A percentile compares a stretch with the other conserved stretches of the same genome.
phyloP scores from a whole-genome alignment of 2,329 filamentous ascomycete genomes.

The Pestalotiopsis sp. region DNA sequence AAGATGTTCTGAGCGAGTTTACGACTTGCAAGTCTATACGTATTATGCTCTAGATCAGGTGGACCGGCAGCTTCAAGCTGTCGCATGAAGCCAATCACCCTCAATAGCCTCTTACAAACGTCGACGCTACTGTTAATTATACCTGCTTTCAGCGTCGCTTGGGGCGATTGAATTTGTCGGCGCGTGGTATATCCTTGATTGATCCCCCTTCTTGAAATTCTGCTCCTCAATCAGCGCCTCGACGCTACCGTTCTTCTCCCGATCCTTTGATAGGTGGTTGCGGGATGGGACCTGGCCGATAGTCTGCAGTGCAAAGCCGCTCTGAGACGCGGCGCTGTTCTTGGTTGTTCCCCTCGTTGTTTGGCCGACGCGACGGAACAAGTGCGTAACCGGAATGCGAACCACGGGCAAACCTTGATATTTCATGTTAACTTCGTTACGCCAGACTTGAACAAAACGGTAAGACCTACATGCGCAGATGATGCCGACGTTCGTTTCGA shows the following conservation, averaged over 20 bases:
- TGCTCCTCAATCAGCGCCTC: not conserved
- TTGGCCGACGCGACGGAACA: not conserved
- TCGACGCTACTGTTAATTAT: not conserved
- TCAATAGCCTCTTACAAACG: no score
- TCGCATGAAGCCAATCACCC: no score
- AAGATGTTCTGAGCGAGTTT: not conserved
- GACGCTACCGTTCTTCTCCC: not conserved
- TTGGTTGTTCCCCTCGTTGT: not conserved
- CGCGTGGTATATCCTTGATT: not conserved
- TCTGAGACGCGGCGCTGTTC: not conserved
- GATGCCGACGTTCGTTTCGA: constrained; percentile 19
- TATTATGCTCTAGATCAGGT: not conserved
- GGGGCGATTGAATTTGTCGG: not conserved
- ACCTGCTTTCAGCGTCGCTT: not conserved
- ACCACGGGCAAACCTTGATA: not conserved
- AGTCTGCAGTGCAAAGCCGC: not conserved
- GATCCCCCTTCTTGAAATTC: not conserved
- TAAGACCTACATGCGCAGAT: constrained; percentile 19
- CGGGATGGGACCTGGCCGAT: not conserved
- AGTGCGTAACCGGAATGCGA: not conserved
- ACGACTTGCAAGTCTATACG: not conserved
- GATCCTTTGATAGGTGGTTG: not conserved
- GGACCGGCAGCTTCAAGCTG: no score
- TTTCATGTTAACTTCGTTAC: not conserved
- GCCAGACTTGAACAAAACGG: not conserved